Base-by-base conservation (phyloP, 257 asterid species). In the Solanum lignicaule region DNA sequence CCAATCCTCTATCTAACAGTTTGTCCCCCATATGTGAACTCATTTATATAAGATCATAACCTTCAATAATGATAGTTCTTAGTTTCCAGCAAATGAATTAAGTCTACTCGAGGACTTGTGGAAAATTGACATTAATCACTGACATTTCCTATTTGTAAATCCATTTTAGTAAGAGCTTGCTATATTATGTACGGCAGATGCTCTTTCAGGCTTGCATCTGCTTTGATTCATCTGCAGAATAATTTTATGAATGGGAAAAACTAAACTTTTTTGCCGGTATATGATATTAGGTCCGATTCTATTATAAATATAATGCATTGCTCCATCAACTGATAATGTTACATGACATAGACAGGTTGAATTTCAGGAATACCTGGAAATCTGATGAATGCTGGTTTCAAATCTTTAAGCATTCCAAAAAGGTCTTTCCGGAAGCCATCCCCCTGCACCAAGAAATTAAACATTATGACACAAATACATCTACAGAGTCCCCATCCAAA, bases 401-500 rank as follows among this genome's bases (percentile, higher is more conserved):
- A 83, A 87, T 88, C 91, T 89, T 95, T 91, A 90, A 94, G 8
- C 98, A 95, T 94, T 58, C 88, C 89, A 83, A 96, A 97, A 83
- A 95, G 98, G 90, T 96, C 99, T 14, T 92, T 96, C 75, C 99
- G 96, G 87, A 96, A 97, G 82, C 99, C 99, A 69, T 97, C 97
- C 72, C 97, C 98, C 98, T 96, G 93, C 65, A 27, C 68, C n/a
- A 78, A 25, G 62, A 25, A 76, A 43, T 25, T 11, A 25, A 20
- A 78, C 25, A 25, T 39, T 41, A 41, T 78, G 84, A 78, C n/a
- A 14, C 25, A 7, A 41, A 25, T 78, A 78, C 62, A 41, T 14
- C 38, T 7, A 78, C 8, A 41, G 55, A 75, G 27, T 15, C 6
- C 32, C 12, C 58, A 76, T 39, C 35, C 60, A n/a, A n/a, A 38